Conservation (phyloP, 331 rosid species). For the Quercus phellos region DNA sequence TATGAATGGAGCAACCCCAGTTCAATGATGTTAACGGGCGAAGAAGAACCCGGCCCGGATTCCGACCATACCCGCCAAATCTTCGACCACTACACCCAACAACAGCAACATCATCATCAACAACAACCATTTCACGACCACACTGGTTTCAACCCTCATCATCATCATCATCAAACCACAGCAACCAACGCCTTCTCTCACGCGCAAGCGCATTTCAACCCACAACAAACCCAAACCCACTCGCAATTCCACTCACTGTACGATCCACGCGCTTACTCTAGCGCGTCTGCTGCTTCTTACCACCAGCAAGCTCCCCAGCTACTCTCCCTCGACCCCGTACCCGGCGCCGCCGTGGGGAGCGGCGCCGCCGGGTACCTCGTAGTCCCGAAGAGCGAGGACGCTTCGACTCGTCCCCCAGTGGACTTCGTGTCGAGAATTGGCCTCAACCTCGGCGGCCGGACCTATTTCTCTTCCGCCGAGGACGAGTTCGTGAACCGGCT, state of each 20-base stretch:
- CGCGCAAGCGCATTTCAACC: conserved; percentile 26
- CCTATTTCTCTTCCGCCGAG: conserved; percentile 72
- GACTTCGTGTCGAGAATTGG: conserved; percentile 79
- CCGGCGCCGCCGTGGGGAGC: conserved; percentile 20
- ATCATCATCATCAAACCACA: conserved; percentile 20
- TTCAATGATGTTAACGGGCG: conserved; percentile 58
- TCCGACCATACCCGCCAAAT: conserved; percentile 56
- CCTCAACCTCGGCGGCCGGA: conserved; percentile 88
- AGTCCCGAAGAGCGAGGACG: conserved; percentile 68
- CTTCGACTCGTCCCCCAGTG: conserved; percentile 35
- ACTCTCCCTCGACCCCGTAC: conserved; percentile 51
- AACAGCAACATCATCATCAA: conserved; percentile 27
- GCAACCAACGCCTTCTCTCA: not conserved
- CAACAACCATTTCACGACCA: conserved; percentile 18
- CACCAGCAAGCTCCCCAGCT: conserved; percentile 20
- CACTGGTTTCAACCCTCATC: conserved; percentile 17
- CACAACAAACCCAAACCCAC: not conserved
- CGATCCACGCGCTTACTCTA: conserved; percentile 61
- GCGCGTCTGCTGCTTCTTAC: conserved; percentile 30
- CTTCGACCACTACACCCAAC: conserved; percentile 46
- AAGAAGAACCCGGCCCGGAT: conserved; percentile 31
- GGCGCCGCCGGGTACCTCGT: conserved; percentile 36
- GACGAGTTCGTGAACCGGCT: conserved; percentile 83
- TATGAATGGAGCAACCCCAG: conserved; percentile 91
- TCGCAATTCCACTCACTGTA: conserved; percentile 33